A percentile compares a stretch with the other conserved stretches of the same genome.
phyloP scores from a whole-genome alignment of 2,329 filamentous ascomycete species.

The Trichoderma sp. region DNA sequence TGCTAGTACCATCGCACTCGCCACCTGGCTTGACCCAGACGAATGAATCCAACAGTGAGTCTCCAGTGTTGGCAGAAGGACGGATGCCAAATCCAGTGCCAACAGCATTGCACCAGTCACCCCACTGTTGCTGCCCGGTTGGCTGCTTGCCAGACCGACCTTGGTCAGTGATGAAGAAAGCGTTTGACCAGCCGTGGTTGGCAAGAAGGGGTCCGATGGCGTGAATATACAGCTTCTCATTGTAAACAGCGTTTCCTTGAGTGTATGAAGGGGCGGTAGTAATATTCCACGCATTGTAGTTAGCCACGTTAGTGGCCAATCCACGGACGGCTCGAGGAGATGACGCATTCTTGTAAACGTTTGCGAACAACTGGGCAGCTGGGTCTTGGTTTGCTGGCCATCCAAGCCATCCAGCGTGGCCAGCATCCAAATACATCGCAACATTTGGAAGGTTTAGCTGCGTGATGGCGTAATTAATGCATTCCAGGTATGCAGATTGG shows the following conservation, averaged over 20 bases:
- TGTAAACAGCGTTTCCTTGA: slow-evolving; percentile 2
- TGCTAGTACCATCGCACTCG: slow-evolving; percentile 7
- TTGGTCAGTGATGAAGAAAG: slow-evolving; percentile 7
- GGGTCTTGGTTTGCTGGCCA: slow-evolving; percentile 6
- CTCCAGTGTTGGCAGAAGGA: not conserved
- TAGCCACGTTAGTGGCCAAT: slow-evolving; percentile 5
- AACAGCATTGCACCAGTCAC: slow-evolving; percentile 3
- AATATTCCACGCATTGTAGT: slow-evolving; percentile 9
- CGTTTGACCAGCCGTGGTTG: not conserved
- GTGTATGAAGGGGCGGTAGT: not conserved
- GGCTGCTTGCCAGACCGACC: slow-evolving; percentile 10
- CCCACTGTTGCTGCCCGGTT: not conserved
- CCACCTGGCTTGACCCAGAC: slow-evolving; percentile 5
- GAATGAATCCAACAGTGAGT: not conserved
- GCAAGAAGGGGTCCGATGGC: not conserved
- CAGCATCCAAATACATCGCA: slow-evolving; percentile 5
- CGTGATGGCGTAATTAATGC: slow-evolving; percentile 2
- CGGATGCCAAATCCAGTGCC: slow-evolving; percentile 8
- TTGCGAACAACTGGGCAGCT: slow-evolving; percentile 2
- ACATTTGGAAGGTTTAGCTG: slow-evolving; percentile 2
- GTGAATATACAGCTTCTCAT: slow-evolving; percentile 5
- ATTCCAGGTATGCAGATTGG: slow-evolving; percentile 4
- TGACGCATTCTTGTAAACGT: slow-evolving; percentile 6
- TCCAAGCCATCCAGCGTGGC: slow-evolving; percentile 11
- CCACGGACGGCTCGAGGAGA: not conserved